A percentile compares a stretch with the other conserved stretches of the same genome.
These are phyloP conservation scores for Periglandula ipomoeae DNA, from an alignment of 2,329 filamentous ascomycete genomes.

Conservation along the genomic window DNA sequence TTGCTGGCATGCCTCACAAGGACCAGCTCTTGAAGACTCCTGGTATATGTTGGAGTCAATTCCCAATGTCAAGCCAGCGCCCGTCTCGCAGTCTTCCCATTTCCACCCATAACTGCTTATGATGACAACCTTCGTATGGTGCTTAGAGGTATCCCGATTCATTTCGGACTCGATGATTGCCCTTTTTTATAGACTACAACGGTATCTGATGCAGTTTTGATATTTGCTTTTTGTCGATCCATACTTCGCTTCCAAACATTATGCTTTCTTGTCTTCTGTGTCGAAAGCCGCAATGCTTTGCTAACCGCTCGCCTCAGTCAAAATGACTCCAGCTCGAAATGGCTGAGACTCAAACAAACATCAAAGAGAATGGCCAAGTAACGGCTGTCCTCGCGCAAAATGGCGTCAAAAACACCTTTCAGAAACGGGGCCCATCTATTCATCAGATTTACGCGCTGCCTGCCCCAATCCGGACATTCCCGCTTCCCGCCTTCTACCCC, in stretches of 20 bases:
- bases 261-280: not conserved
- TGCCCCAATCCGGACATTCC: constrained; percentile 71
- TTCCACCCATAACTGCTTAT: constrained; percentile 24
- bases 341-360: constrained; percentile 29
- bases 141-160: constrained; percentile 48
- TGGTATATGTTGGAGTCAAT: too few relatives aligned
- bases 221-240: constrained; percentile 12
- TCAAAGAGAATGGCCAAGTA: constrained; percentile 10
- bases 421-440: constrained; percentile 34
- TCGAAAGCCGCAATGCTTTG: not conserved
- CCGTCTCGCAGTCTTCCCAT: not conserved
- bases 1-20: too few relatives aligned
- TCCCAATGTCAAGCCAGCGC: not conserved
- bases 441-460: constrained; percentile 75
- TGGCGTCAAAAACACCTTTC: constrained; percentile 9
- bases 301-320: constrained; percentile 23
- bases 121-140: constrained; percentile 51
- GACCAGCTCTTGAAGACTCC: too few relatives aligned
- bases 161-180: constrained; percentile 52
- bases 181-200: constrained; percentile 82
- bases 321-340: constrained; percentile 37
- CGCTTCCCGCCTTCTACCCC: constrained; percentile 79
- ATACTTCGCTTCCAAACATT: not conserved
- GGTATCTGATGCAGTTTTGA: constrained; percentile 76
- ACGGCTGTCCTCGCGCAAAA: constrained; percentile 11